phyloP scores from a whole-genome alignment of 2,329 filamentous ascomycete genomes.

The Coniella vitis region DNA sequence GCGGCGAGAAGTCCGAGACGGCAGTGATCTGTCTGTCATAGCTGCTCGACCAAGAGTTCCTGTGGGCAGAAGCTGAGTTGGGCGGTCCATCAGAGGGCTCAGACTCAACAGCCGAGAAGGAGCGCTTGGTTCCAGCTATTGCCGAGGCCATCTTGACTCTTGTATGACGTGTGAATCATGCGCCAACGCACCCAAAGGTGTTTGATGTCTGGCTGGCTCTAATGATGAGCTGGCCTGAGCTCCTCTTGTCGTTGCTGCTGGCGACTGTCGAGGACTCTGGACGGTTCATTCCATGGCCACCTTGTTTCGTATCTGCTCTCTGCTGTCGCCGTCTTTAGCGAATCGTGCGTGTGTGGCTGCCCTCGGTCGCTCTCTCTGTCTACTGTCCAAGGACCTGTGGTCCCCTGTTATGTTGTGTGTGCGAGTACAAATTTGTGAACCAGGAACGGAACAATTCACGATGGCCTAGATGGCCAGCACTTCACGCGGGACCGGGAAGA shows the following conservation, averaged over 20 bases:
- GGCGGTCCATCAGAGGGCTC: constrained; percentile 10
- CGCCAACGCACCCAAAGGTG: background rate
- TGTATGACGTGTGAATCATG: background rate
- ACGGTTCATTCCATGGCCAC: background rate
- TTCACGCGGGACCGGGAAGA: no score
- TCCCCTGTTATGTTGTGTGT: no score
- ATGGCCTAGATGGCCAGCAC: no score
- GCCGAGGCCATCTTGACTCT: constrained; percentile 17
- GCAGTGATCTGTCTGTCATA: background rate
- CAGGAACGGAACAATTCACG: no score
- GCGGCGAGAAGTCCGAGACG: constrained; percentile 1
- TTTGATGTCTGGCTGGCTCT: no score
- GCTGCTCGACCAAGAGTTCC: constrained; percentile 4
- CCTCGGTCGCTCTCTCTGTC: no score
- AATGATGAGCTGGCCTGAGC: no score
- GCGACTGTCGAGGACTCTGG: background rate
- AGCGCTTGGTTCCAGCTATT: constrained; percentile 21
- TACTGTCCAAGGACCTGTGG: no score
- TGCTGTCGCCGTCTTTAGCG: no score
- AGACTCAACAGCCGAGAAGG: constrained; percentile 19
- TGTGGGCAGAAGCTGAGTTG: background rate
- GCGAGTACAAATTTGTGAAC: no score
- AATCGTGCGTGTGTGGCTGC: no score
- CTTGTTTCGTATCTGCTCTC: no score
- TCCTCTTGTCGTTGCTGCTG: background rate